Conservation (phyloP, 306 rosid genomes). For the Vicia villosa region DNA sequence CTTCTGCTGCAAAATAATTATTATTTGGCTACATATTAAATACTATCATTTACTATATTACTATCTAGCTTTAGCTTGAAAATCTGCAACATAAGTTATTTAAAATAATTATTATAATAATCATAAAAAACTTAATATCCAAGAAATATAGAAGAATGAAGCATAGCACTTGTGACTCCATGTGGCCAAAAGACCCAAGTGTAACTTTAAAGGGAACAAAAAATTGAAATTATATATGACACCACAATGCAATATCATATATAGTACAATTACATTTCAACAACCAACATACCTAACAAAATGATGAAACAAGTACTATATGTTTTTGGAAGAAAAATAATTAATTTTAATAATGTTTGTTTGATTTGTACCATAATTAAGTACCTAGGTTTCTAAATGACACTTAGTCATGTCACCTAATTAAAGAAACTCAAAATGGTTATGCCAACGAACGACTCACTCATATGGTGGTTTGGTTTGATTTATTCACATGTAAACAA, state of each 20-base stretch:
- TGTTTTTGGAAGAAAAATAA: slow-evolving; percentile 15
- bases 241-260: slow-evolving; percentile 34
- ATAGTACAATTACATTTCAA: slow-evolving; percentile 58
- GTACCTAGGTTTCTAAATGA: slow-evolving; percentile 38
- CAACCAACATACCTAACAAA: slow-evolving; percentile 66
- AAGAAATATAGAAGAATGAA: slow-evolving; percentile 38
- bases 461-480: slow-evolving; percentile 35
- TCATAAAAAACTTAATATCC: slow-evolving; percentile 7
- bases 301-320: slow-evolving; percentile 43
- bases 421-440: slow-evolving; percentile 39
- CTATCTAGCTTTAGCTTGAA: too few species aligned
- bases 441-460: slow-evolving; percentile 34
- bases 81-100: background rate
- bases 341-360: slow-evolving; percentile 43
- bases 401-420: slow-evolving; percentile 55
- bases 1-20: background rate
- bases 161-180: slow-evolving; percentile 58
- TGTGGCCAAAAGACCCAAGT: slow-evolving; percentile 61
- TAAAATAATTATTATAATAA: background rate
- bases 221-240: slow-evolving; percentile 36
- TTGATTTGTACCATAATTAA: slow-evolving; percentile 43
- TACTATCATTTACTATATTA: too few species aligned
- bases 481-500: slow-evolving; percentile 45
- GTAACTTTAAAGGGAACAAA: slow-evolving; percentile 73
- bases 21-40: background rate